phyloP scores from a whole-genome alignment of 768 basidiomycete species.

The Gautieria morchelliformis region DNA sequence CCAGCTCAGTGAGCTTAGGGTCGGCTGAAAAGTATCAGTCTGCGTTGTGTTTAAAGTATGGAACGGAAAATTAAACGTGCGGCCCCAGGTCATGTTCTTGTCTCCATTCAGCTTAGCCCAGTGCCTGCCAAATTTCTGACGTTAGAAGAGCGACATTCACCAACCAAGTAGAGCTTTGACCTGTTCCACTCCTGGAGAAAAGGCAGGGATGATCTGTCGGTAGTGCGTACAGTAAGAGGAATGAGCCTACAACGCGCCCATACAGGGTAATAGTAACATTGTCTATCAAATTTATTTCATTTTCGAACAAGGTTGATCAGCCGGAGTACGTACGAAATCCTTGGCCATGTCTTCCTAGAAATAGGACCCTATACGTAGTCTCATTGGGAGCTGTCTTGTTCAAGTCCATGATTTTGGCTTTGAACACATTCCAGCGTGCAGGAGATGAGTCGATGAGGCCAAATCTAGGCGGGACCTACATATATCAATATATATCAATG shows the following conservation, averaged over 20 bases:
- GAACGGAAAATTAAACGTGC: conserved; percentile 28
- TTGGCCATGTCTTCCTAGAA: conserved; percentile 62
- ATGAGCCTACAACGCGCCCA: conserved; percentile 29
- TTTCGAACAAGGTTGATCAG: neutral
- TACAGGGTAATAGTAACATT: conserved; percentile 58
- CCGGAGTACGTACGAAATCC: conserved; percentile 47
- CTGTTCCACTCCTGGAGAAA: conserved; percentile 43
- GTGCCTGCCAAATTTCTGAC: conserved; percentile 31
- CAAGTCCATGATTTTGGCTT: conserved; percentile 32
- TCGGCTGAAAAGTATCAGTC: conserved; percentile 36
- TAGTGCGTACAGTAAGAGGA: neutral
- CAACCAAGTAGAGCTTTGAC: conserved; percentile 25
- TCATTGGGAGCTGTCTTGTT: conserved; percentile 31
- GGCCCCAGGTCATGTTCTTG: conserved; percentile 62
- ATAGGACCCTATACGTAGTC: conserved; percentile 51
- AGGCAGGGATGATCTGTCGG: neutral
- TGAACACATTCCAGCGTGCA: conserved; percentile 42
- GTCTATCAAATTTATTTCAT: conserved; percentile 30
- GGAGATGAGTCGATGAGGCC: conserved; percentile 44
- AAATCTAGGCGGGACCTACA: conserved; percentile 46
- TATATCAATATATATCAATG: neutral
- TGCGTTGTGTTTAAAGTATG: conserved; percentile 11
- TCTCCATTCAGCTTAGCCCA: conserved; percentile 60
- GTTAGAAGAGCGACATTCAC: neutral
- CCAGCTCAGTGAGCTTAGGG: conserved; percentile 49